Evolutionary conservation across 202 grass and related monocot species (phyloP).

Genomic region (Setaria italica): DNA sequence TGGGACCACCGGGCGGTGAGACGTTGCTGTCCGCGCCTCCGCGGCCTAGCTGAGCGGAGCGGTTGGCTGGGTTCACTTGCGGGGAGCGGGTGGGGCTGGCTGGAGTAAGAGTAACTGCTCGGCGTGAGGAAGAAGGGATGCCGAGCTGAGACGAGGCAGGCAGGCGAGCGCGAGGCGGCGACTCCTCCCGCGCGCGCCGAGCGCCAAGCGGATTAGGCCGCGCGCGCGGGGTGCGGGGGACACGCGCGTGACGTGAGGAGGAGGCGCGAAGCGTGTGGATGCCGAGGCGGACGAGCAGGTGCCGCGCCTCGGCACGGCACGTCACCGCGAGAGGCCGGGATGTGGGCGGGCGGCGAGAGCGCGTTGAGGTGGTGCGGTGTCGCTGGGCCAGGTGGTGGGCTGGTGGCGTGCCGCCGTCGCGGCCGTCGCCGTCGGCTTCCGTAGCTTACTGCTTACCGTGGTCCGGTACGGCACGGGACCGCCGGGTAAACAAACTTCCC

Average conservation of each 20-base stretch:
- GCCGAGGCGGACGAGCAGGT: neutral
- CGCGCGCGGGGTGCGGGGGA: neutral
- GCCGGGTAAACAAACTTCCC: neutral
- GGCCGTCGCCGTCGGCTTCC: neutral
- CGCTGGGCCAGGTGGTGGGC: neutral
- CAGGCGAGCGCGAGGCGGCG: neutral
- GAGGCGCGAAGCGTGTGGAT: slow-evolving; percentile 20
- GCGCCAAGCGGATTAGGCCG: neutral
- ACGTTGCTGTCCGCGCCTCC: slow-evolving; percentile 45
- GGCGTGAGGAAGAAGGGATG: neutral
- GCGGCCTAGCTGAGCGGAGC: neutral
- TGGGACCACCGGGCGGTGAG: slow-evolving; percentile 49
- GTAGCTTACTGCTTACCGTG: neutral
- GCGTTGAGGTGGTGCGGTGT: slow-evolving; percentile 30
- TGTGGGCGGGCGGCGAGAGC: neutral
- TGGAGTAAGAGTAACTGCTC: slow-evolving; percentile 27
- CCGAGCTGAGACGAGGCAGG: neutral
- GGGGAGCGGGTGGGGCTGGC: neutral
- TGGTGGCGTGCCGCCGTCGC: neutral
- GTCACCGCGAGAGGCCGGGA: neutral
- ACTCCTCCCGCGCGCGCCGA: neutral
- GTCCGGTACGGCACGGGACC: slow-evolving; percentile 9
- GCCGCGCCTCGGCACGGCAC: neutral
- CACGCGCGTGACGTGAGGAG: slow-evolving; percentile 24
- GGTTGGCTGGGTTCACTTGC: neutral